Base-by-base conservation (phyloP, 2,329 filamentous ascomycete genomes). In the Aspergillus chevalieri region DNA sequence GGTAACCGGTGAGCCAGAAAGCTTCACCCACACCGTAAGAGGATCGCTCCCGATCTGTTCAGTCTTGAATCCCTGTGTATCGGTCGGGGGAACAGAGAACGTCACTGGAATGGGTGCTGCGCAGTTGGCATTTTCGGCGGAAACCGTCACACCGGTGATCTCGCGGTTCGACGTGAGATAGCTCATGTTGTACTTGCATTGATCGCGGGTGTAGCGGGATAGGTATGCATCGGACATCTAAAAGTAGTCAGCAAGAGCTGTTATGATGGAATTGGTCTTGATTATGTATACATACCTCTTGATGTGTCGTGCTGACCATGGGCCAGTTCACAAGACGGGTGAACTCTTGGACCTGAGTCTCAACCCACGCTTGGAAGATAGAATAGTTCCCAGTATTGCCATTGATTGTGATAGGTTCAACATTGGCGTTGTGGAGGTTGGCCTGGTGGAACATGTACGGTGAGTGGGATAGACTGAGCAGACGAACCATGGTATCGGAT, bases 371-470 rank as follows among this genome's bases (percentile, higher is more conserved):
- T 64, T 81, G 78, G 53, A 82, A 70, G 15, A 83, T 72, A 1
- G 78, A 80, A 49, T 76, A 69, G 53, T 75, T 68, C 3, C 65
- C 71, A 1, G 65, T 63, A 12, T 74, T 66, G 14, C 73, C 70
- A 50, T 80, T 79, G 45, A 82, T 68, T 8, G 72, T 76, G 44
- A 75, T 74, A 3, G 64, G 59, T 2, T 65, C 63, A 46, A 75
- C 71, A 47, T 78, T 79, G 3, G 68, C 67, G 42, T 77, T 74
- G 48, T 80, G 76, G 52, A 80, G 59, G 60, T 85, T 84, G 50
- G 80, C 79, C 66, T 84, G 81, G 63, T 85, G 82, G 71, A 84
- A 82, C 80, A 83, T 83, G 70, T 77, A 82, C 24, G 73, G 68
- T 45, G 81, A 80, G 54, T 75, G 76, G 53, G 77, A 75, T 5